Percentiles rank a stretch among this genome's conserved stretches.
Conservation (phyloP, 768 basidiomycete genomes). For the Kwoniella bestiolae region DNA sequence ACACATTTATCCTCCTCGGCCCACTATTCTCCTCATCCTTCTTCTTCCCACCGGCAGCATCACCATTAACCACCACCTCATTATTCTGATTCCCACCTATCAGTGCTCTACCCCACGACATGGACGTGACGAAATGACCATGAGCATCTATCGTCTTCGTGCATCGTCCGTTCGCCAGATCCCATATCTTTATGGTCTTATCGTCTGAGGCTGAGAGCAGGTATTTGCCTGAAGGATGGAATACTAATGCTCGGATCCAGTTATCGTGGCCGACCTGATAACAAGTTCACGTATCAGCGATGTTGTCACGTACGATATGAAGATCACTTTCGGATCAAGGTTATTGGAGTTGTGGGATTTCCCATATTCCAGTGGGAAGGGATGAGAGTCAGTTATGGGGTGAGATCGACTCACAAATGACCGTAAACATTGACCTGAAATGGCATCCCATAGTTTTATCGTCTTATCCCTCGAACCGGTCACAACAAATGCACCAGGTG, state of each 20-base stretch:
- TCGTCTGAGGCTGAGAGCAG: conserved; percentile 91
- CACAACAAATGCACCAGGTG: conserved; percentile 66
- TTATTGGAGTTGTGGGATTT: too few relatives aligned
- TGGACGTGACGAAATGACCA: conserved; percentile 76
- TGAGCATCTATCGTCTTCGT: conserved; percentile 87
- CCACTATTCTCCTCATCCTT: conserved; percentile 32
- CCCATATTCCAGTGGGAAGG: too few relatives aligned
- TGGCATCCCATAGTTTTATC: conserved; percentile 87
- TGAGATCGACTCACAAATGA: conserved; percentile 74
- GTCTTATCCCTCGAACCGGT: conserved; percentile 90
- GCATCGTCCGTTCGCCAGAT: conserved; percentile 80
- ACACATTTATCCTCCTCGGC: conserved; percentile 60
- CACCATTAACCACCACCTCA: conserved; percentile 36
- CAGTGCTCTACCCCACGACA: conserved; percentile 73
- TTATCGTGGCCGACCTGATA: conserved; percentile 67
- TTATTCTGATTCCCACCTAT: conserved; percentile 36
- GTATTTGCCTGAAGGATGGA: conserved; percentile 87
- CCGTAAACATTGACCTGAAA: conserved; percentile 77
- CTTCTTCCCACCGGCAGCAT: neutral
- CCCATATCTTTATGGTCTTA: conserved; percentile 89
- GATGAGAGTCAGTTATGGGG: too few relatives aligned
- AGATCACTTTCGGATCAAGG: too few relatives aligned
- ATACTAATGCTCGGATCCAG: conserved; percentile 84
- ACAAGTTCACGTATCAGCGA: neutral
- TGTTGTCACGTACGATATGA: too few relatives aligned